Evolutionary conservation across 1,284 basidiomycete species (phyloP).

Genomic region (Irpex lacteus): DNA sequence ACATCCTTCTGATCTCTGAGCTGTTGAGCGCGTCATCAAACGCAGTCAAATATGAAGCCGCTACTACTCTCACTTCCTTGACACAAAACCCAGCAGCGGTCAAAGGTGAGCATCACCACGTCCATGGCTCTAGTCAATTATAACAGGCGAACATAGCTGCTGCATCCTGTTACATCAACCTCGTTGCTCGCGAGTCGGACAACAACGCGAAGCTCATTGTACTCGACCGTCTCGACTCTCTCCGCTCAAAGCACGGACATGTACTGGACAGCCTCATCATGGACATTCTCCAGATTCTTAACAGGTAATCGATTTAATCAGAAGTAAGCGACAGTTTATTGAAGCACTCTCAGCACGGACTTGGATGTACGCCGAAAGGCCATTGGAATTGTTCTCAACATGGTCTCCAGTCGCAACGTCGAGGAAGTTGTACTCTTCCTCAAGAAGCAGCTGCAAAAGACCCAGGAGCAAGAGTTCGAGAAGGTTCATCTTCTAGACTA

Average conservation of each 20-base stretch:
- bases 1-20: slow-evolving; percentile 94
- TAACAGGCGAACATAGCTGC: slow-evolving; percentile 56
- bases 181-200: slow-evolving; percentile 94
- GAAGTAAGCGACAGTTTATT: slow-evolving; percentile 1
- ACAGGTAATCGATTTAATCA: slow-evolving; percentile 47
- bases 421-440: slow-evolving; percentile 96
- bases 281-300: slow-evolving; percentile 92
- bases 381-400: slow-evolving; percentile 85
- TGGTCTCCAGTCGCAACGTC: slow-evolving; percentile 96
- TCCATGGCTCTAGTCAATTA: background rate
- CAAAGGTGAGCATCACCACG: slow-evolving; percentile 59
- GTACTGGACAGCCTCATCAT: slow-evolving; percentile 92
- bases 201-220: slow-evolving; percentile 99
- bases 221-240: slow-evolving; percentile 84
- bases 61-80: slow-evolving; percentile 90
- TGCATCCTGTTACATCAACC: slow-evolving; percentile 85
- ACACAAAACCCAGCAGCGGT: slow-evolving; percentile 96
- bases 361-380: slow-evolving; percentile 97
- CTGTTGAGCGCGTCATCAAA: slow-evolving; percentile 90
- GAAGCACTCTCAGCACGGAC: slow-evolving; percentile 65
- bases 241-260: slow-evolving; percentile 88
- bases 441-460: slow-evolving; percentile 97
- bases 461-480: slow-evolving; percentile 83
- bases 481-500: slow-evolving; percentile 48
- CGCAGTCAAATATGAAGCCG: slow-evolving; percentile 98